Evolutionary conservation across 2,329 filamentous ascomycete genomes (phyloP).

Genomic region (Alternaria longipes): DNA sequence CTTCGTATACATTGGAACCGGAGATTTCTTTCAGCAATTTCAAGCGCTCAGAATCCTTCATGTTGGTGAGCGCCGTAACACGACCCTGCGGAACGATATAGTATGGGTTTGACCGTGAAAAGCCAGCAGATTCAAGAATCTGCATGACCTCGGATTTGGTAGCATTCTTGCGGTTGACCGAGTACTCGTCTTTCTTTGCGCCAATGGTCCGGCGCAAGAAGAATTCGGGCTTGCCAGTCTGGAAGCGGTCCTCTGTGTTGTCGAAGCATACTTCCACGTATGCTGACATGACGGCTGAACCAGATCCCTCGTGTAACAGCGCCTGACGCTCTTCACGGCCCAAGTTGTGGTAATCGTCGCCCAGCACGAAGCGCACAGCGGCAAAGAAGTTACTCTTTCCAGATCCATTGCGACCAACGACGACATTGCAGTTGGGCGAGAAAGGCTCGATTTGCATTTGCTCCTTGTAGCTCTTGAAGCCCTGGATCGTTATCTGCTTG

Average conservation of each 20-base stretch:
- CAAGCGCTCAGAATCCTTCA: constrained; percentile 94
- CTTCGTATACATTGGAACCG: constrained; percentile 96
- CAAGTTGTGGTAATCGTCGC: constrained; percentile 97
- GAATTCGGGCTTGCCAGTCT: constrained; percentile 89
- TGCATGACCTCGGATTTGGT: constrained; percentile 96
- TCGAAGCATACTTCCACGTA: constrained; percentile 99
- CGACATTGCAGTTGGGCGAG: constrained; percentile 96
- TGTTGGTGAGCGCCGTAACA: constrained; percentile 95
- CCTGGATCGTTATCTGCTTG: constrained; percentile 99
- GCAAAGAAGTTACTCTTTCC: constrained; percentile 99
- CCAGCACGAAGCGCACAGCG: constrained; percentile 96
- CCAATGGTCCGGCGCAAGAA: constrained; percentile 93
- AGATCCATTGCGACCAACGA: constrained; percentile 98
- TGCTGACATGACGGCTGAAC: constrained; percentile 98
- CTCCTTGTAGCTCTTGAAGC: constrained; percentile 99
- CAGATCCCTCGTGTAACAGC: constrained; percentile 96
- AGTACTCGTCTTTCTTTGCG: constrained; percentile 98
- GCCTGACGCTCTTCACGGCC: constrained; percentile 94
- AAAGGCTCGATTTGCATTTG: constrained; percentile 99
- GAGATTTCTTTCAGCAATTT: constrained; percentile 97
- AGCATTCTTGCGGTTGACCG: constrained; percentile 94
- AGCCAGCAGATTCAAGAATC: constrained; percentile 92
- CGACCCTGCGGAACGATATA: constrained; percentile 98
- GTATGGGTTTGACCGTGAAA: constrained; percentile 97
- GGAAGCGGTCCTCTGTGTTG: constrained; percentile 95